These are phyloP conservation scores for Yamagishiella unicocca DNA, from an alignment of 139 green algal species.

Conservation along the genomic window DNA sequence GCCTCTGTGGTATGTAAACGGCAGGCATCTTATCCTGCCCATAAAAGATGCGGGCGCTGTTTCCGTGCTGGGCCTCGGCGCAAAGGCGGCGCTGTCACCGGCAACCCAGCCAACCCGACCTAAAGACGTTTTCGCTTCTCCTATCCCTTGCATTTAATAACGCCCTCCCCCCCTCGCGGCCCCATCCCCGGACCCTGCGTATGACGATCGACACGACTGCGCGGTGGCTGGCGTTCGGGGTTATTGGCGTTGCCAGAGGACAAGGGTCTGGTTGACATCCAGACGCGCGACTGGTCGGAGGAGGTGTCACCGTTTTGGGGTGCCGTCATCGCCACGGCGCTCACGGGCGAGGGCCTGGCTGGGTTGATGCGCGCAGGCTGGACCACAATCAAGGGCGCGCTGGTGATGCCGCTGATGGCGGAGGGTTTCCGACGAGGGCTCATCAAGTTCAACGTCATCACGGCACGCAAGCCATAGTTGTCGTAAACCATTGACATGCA, in stretches of 20 bases:
- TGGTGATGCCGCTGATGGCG: constrained; percentile 97
- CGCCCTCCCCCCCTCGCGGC: neutral
- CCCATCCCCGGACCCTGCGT: neutral
- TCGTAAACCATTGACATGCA: too few species aligned
- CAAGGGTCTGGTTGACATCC: constrained; percentile 70
- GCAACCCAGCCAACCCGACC: too few species aligned
- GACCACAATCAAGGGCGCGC: constrained; percentile 92
- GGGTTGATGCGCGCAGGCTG: constrained; percentile 90
- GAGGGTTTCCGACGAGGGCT: constrained; percentile 88
- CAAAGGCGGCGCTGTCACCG: too few species aligned
- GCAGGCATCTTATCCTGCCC: too few species aligned
- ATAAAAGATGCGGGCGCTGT: too few species aligned
- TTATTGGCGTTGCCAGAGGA: constrained; percentile 49
- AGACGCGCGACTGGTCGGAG: constrained; percentile 88
- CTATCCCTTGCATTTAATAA: neutral
- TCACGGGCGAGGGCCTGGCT: constrained; percentile 83
- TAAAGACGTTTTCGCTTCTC: too few species aligned
- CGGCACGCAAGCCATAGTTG: constrained; percentile 61
- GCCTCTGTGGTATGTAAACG: too few species aligned
- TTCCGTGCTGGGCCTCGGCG: too few species aligned
- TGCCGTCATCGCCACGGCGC: constrained; percentile 90
- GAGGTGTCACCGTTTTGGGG: constrained; percentile 96
- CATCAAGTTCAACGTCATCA: constrained; percentile 98
- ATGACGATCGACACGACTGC: too few species aligned
- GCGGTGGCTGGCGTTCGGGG: too few species aligned